phyloP scores from a whole-genome alignment of 2,329 filamentous ascomycete species.

The Trichoderma aggressivum region DNA sequence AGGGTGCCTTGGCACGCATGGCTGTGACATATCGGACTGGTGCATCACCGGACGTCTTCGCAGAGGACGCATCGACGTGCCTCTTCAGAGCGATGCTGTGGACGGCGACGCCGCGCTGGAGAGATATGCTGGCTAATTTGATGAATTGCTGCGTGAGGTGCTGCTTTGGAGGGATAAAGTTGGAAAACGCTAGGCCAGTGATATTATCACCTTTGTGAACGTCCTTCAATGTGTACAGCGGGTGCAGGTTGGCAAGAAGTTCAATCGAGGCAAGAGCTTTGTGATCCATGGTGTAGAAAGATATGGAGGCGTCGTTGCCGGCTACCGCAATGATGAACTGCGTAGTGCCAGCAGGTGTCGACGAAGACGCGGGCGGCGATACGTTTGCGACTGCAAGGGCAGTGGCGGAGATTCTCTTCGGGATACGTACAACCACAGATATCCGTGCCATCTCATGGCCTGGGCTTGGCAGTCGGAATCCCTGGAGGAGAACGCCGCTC shows the following conservation, averaged over 20 bases:
- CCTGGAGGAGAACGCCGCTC: conserved; percentile 55
- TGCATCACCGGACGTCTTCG: conserved; percentile 41
- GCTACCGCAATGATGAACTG: conserved; percentile 81
- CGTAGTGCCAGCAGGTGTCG: conserved; percentile 55
- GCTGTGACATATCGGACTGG: conserved; percentile 68
- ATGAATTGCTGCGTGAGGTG: conserved; percentile 43
- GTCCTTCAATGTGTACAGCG: conserved; percentile 50
- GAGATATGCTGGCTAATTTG: conserved; percentile 76
- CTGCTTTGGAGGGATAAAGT: conserved; percentile 53
- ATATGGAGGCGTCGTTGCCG: conserved; percentile 74
- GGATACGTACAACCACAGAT: conserved; percentile 54
- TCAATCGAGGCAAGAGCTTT: conserved; percentile 44
- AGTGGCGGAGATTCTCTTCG: conserved; percentile 67
- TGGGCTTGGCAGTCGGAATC: conserved; percentile 49
- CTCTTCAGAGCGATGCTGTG: conserved; percentile 70
- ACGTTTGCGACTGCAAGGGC: conserved; percentile 75
- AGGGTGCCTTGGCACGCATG: conserved; percentile 51
- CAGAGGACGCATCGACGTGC: conserved; percentile 34
- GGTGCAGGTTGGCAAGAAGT: conserved; percentile 50
- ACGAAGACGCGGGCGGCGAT: conserved; percentile 49
- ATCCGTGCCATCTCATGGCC: conserved; percentile 44
- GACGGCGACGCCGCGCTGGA: conserved; percentile 75
- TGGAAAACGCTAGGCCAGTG: conserved; percentile 57
- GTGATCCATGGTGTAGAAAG: conserved; percentile 74
- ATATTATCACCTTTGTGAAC: conserved; percentile 55